These are phyloP conservation scores for Cordyceps pruinosa DNA, from an alignment of 2,329 filamentous ascomycete genomes.

Conservation along the genomic window DNA sequence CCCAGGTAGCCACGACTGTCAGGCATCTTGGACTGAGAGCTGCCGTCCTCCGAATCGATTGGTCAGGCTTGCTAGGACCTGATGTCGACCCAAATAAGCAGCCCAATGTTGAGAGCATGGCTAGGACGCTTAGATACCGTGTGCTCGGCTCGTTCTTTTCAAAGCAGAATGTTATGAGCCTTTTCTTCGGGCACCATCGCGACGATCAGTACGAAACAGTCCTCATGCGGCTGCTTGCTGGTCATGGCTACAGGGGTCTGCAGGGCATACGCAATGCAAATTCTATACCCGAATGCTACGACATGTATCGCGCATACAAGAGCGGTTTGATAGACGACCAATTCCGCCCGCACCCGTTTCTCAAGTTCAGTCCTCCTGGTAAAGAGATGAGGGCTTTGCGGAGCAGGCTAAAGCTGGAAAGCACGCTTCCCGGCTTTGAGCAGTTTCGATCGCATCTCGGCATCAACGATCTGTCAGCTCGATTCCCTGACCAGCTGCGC, in stretches of 20 bases:
- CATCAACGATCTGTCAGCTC: conserved; percentile 19
- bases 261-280: conserved; percentile 58
- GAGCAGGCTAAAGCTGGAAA: conserved; percentile 19
- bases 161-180: conserved; percentile 41
- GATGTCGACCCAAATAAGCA: conserved; percentile 29
- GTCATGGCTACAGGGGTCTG: conserved; percentile 64
- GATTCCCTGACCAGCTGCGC: conserved; percentile 22
- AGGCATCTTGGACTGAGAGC: conserved; percentile 28
- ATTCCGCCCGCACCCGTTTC: conserved; percentile 23
- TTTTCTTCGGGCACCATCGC: conserved; percentile 79
- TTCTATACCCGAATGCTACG: conserved; percentile 78
- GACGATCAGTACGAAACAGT: conserved; percentile 92
- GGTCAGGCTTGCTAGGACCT: conserved; percentile 34
- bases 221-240: conserved; percentile 65
- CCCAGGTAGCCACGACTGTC: conserved; percentile 35
- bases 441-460: conserved; percentile 1
- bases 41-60: conserved; percentile 30
- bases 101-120: conserved; percentile 68
- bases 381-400: conserved; percentile 26
- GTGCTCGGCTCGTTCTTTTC: conserved; percentile 57
- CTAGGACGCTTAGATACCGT: conserved; percentile 68
- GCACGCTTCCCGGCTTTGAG: conserved; percentile 8
- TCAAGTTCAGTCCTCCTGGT: conserved; percentile 29
- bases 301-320: conserved; percentile 62
- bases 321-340: conserved; percentile 53